Evolutionary conservation across 371 early-diverging fungal genomes (phyloP).

Genomic region (Chytridium lagenaria): DNA sequence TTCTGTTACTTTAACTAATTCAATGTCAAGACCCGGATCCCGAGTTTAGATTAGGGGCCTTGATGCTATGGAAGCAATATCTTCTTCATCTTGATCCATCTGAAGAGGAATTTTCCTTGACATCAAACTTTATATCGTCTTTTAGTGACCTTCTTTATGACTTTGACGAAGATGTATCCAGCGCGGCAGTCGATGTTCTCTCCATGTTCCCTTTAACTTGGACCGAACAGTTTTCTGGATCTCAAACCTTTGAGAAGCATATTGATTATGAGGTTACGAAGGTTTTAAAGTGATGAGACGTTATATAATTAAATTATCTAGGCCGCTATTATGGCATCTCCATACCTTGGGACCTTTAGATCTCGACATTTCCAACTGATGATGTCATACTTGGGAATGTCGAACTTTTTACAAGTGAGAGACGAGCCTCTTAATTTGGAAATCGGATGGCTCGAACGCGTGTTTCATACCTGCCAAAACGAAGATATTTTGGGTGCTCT

Average conservation of each 20-base stretch:
- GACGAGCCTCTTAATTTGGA: neutral
- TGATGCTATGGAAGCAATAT: neutral
- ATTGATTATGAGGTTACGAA: no score
- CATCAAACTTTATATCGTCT: no score
- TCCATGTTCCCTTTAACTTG: no score
- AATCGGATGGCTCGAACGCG: conserved; percentile 16
- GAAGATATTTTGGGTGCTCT: neutral
- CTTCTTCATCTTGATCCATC: neutral
- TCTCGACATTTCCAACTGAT: conserved; percentile 47
- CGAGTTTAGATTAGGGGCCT: neutral
- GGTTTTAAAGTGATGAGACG: no score
- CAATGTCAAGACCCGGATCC: neutral
- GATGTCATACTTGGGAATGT: conserved; percentile 27
- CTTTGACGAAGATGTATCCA: neutral
- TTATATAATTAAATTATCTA: conserved; percentile 5
- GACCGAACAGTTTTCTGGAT: no score
- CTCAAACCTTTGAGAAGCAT: no score
- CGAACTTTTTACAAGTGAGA: neutral
- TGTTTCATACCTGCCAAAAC: conserved; percentile 38
- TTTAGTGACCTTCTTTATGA: no score
- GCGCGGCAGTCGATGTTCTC: neutral
- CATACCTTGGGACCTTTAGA: conserved; percentile 41
- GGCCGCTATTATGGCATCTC: conserved; percentile 36
- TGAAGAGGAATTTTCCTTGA: neutral
- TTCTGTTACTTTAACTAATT: no score